These are phyloP conservation scores for Puccinia hordei DNA, from an alignment of 1,284 basidiomycete genomes.

Conservation along the genomic window DNA sequence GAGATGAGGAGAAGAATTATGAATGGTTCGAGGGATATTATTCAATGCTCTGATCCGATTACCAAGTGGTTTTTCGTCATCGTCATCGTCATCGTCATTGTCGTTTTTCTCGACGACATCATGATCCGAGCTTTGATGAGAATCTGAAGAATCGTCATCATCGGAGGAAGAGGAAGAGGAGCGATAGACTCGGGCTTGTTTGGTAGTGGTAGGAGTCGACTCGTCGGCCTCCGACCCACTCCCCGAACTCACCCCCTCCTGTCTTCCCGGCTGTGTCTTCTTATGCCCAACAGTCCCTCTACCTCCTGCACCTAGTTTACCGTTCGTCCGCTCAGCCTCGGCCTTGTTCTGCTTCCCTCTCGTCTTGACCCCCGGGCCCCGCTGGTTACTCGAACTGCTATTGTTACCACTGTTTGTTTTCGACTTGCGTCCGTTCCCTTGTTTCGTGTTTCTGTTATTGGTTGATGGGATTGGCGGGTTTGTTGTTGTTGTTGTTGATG, in stretches of 20 bases:
- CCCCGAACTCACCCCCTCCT: slow-evolving; percentile 4
- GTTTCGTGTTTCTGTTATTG: slow-evolving; percentile 1
- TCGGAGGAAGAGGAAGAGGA: background rate
- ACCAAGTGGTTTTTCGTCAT: slow-evolving; percentile 41
- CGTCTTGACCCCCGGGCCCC: background rate
- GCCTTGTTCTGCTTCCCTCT: background rate
- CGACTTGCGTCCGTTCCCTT: background rate
- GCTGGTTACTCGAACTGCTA: background rate
- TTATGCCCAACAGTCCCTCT: background rate
- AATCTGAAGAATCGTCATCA: background rate
- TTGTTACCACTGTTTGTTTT: slow-evolving; percentile 1
- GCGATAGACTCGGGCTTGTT: background rate
- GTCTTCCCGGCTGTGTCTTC: background rate
- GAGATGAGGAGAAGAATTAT: too few species aligned
- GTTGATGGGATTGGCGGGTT: background rate
- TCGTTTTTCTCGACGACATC: too few species aligned
- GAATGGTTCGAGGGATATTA: background rate
- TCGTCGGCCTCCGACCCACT: slow-evolving; percentile 1
- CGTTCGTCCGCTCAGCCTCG: background rate
- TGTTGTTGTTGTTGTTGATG: too few species aligned
- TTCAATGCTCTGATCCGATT: slow-evolving; percentile 9
- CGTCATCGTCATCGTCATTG: slow-evolving; percentile 6
- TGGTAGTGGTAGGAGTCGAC: background rate
- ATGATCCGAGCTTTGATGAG: background rate
- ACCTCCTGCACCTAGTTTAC: background rate